These are phyloP conservation scores for Trichoderma pleuroti DNA, from an alignment of 2,329 filamentous ascomycete species.

Conservation along the genomic window DNA sequence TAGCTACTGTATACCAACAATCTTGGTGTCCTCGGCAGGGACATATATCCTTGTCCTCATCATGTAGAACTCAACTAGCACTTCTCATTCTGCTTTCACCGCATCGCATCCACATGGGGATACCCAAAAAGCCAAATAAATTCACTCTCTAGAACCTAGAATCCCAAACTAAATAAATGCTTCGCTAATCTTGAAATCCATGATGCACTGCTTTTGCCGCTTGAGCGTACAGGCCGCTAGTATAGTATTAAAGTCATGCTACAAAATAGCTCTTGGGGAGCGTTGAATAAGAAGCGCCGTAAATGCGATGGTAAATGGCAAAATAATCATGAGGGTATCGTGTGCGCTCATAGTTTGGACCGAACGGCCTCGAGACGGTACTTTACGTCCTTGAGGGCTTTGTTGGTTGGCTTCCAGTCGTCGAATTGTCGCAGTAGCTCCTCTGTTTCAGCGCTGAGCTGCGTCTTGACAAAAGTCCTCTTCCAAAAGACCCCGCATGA, in stretches of 20 bases:
- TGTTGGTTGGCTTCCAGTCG: conserved; percentile 85
- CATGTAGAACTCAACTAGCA: not conserved
- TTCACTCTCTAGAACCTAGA: not conserved
- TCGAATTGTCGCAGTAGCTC: conserved; percentile 85
- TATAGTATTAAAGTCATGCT: not conserved
- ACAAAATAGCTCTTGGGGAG: not conserved
- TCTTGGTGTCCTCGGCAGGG: not conserved
- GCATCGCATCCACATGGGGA: not conserved
- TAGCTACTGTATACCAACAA: not conserved
- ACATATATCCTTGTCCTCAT: not conserved
- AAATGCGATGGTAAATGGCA: not conserved
- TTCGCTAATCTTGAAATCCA: conserved; percentile 7
- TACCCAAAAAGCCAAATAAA: not conserved
- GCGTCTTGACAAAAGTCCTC: conserved; percentile 85
- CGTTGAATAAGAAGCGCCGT: not conserved
- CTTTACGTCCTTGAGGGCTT: conserved; percentile 92
- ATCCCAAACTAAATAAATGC: not conserved
- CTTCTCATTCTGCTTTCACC: not conserved
- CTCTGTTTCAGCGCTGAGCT: conserved; percentile 71
- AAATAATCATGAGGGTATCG: not conserved
- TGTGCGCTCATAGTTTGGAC: conserved; percentile 65
- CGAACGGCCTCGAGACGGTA: conserved; percentile 88
- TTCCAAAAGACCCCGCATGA: conserved; percentile 88
- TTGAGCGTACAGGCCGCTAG: not conserved
- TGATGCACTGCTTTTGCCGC: not conserved